Evolutionary conservation across 371 early-diverging fungal genomes (phyloP).

Genomic region (Globomyces sp.): DNA sequence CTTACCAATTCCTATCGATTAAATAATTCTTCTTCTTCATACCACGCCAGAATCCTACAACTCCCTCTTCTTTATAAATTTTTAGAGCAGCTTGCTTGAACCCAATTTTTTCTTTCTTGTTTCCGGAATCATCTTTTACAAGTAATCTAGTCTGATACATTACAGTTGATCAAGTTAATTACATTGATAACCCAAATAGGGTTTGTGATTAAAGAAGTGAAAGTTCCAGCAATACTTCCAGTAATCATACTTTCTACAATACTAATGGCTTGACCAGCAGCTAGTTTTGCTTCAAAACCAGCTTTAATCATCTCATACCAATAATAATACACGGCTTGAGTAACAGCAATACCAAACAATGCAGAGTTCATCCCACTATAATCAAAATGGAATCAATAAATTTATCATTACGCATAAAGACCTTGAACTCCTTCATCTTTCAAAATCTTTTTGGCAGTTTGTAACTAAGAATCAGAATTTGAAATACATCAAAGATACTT

Average conservation of each 20-base stretch:
- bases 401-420: constrained; percentile 72
- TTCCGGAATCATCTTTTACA: constrained; percentile 43
- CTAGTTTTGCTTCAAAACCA: constrained; percentile 67
- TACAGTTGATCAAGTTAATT: constrained; percentile 26
- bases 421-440: constrained; percentile 85
- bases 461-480: constrained; percentile 32
- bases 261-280: constrained; percentile 61
- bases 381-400: constrained; percentile 24
- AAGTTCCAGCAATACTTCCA: constrained; percentile 87
- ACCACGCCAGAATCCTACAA: constrained; percentile 84
- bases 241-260: constrained; percentile 86
- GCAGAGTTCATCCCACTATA: constrained; percentile 91
- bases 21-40: constrained; percentile 13
- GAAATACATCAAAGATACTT: no score
- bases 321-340: constrained; percentile 93
- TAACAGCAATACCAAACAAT: constrained; percentile 91
- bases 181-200: constrained; percentile 98
- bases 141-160: constrained; percentile 37
- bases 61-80: constrained; percentile 85
- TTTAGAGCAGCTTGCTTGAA: constrained; percentile 47
- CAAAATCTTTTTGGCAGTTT: constrained; percentile 82
- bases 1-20: constrained; percentile 26
- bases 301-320: constrained; percentile 91
- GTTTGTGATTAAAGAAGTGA: constrained; percentile 86
- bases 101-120: constrained; percentile 32